Evolutionary conservation across 2,329 filamentous ascomycete species (phyloP).

Genomic region (Xylaria digitata): DNA sequence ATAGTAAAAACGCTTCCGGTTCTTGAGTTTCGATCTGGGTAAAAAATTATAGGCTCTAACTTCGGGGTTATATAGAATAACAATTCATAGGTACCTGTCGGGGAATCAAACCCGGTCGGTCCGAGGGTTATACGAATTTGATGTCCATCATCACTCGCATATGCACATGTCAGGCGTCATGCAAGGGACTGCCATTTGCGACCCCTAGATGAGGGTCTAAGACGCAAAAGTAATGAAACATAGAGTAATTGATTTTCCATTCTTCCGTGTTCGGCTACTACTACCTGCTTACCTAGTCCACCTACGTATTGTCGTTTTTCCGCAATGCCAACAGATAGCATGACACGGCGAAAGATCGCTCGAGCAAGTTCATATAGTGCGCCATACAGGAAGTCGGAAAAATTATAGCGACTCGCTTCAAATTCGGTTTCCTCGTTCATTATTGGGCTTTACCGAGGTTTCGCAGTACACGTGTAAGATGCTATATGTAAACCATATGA

Average conservation of each 20-base stretch:
- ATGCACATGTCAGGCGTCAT: background rate
- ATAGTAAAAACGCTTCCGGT: too few species aligned
- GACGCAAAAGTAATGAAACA: background rate
- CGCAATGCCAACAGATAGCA: background rate
- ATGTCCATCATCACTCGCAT: conserved; percentile 2
- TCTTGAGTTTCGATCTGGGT: too few species aligned
- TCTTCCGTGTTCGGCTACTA: background rate
- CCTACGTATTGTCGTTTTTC: background rate
- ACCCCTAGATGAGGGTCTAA: background rate
- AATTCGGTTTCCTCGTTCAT: background rate
- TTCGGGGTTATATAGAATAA: too few species aligned
- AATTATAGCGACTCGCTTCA: background rate
- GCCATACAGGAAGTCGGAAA: background rate
- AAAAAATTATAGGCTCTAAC: too few species aligned
- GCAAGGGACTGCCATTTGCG: background rate
- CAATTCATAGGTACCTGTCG: too few species aligned
- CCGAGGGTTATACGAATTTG: background rate
- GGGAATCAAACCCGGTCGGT: too few species aligned
- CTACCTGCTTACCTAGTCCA: background rate
- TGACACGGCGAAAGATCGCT: background rate
- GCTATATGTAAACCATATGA: conserved; percentile 6
- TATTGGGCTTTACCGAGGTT: background rate
- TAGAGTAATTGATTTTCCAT: conserved; percentile 3
- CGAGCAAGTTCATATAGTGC: background rate
- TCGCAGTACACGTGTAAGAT: background rate